Evolutionary conservation across 2,329 filamentous ascomycete species (phyloP).

Genomic region (Clonostachys sp.): DNA sequence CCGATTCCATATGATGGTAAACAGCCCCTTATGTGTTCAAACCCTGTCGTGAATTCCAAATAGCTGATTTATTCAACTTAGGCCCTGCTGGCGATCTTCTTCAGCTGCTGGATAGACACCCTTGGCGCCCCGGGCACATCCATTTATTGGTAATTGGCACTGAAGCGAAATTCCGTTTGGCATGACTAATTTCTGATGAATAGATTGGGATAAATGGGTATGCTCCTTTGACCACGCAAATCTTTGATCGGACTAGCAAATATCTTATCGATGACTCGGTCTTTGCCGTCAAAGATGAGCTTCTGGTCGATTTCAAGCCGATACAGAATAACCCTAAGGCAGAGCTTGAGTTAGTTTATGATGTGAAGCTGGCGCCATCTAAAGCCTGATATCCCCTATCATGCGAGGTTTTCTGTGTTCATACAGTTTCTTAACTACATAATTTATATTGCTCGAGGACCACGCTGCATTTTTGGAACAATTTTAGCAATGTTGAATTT

Average conservation of each 20-base stretch:
- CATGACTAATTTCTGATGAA: too few relatives aligned
- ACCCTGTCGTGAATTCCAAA: conserved; percentile 15
- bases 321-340: conserved; percentile 31
- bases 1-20: conserved; percentile 6
- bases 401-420: too few relatives aligned
- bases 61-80: conserved; percentile 8
- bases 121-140: conserved; percentile 29
- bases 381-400: too few relatives aligned
- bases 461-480: too few relatives aligned
- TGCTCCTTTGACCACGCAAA: conserved; percentile 60
- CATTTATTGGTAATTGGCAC: conserved; percentile 21
- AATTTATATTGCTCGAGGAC: too few relatives aligned
- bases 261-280: conserved; percentile 30
- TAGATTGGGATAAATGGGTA: conserved; percentile 28
- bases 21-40: neutral
- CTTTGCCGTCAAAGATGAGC: conserved; percentile 41
- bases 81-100: conserved; percentile 23
- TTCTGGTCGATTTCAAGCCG: conserved; percentile 27
- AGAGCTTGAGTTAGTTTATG: conserved; percentile 50
- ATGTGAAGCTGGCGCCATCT: conserved; percentile 39
- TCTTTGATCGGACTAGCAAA: conserved; percentile 58
- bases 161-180: too few relatives aligned
- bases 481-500: too few relatives aligned
- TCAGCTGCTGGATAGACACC: conserved; percentile 24
- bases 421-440: too few relatives aligned